phyloP scores from a whole-genome alignment of 345 rosid genomes.

The Citrus inodora region DNA sequence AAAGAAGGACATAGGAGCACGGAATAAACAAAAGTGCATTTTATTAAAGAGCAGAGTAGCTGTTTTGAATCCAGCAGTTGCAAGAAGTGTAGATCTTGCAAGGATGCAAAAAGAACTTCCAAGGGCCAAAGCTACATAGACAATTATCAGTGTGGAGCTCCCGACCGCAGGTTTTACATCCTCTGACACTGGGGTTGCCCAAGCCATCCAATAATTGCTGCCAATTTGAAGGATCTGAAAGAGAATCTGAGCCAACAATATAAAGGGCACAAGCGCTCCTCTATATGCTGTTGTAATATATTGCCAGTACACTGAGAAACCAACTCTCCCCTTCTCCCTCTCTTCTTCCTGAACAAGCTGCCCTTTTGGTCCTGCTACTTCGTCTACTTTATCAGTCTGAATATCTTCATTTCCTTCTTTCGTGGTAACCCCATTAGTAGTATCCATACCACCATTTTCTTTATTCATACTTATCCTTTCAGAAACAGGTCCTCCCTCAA shows the following conservation, averaged over 20 bases:
- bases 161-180: constrained; percentile 42
- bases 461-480: constrained; percentile 14
- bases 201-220: constrained; percentile 85
- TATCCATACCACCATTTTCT: constrained; percentile 15
- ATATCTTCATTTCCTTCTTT: constrained; percentile 23
- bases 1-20: constrained; percentile 82
- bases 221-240: constrained; percentile 60
- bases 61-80: constrained; percentile 51
- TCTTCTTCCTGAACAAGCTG: constrained; percentile 90
- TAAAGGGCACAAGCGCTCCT: constrained; percentile 63
- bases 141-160: constrained; percentile 37
- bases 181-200: constrained; percentile 58
- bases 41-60: constrained; percentile 59
- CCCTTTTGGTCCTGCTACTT: constrained; percentile 36
- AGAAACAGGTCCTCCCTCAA: constrained; percentile 27
- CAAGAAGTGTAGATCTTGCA: constrained; percentile 38
- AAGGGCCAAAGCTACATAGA: constrained; percentile 49
- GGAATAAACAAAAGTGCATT: constrained; percentile 62
- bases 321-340: constrained; percentile 81
- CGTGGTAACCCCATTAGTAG: constrained; percentile 1
- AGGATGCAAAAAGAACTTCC: constrained; percentile 61
- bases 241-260: constrained; percentile 48
- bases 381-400: constrained; percentile 37
- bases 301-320: constrained; percentile 64
- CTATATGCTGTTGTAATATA: constrained; percentile 60